Percentiles rank a stretch among this genome's conserved stretches.
phyloP scores from a whole-genome alignment of 805 yeast species.

The Suhomyces prunicola region DNA sequence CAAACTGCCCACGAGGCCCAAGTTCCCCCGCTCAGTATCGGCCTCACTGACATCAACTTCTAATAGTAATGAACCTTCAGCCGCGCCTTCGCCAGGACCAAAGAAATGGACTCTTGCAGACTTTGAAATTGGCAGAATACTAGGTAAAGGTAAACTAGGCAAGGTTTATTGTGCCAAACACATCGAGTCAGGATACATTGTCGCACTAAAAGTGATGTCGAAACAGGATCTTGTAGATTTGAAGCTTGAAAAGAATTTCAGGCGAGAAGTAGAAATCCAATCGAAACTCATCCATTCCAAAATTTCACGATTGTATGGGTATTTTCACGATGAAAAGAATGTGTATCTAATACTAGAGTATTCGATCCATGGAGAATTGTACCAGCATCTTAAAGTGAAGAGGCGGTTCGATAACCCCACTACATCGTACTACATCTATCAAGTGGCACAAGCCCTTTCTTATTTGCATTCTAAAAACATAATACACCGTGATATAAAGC shows the following conservation, averaged over 20 bases:
- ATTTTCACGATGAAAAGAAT: constrained; percentile 75
- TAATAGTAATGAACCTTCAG: background rate
- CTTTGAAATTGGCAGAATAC: constrained; percentile 81
- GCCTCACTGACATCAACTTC: background rate
- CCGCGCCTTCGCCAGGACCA: background rate
- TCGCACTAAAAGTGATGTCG: constrained; percentile 90
- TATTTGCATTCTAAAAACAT: constrained; percentile 78
- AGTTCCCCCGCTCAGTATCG: background rate
- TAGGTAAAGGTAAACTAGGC: constrained; percentile 94
- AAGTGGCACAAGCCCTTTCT: constrained; percentile 74
- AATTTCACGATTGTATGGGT: constrained; percentile 77
- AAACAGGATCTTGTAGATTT: constrained; percentile 72
- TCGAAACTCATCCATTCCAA: constrained; percentile 73
- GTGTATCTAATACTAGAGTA: constrained; percentile 85
- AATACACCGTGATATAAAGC: constrained; percentile 91
- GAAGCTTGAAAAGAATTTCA: constrained; percentile 79
- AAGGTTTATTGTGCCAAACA: constrained; percentile 87
- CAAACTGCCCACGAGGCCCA: constrained; percentile 2
- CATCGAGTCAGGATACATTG: constrained; percentile 67
- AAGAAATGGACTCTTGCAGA: constrained; percentile 43
- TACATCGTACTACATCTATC: constrained; percentile 78
- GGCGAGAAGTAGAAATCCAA: constrained; percentile 91
- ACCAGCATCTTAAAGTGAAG: constrained; percentile 62
- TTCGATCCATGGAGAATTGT: constrained; percentile 82
- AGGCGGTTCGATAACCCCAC: constrained; percentile 68